Conservation (phyloP, 306 rosid species). For the Pachyrhizus erosus region DNA sequence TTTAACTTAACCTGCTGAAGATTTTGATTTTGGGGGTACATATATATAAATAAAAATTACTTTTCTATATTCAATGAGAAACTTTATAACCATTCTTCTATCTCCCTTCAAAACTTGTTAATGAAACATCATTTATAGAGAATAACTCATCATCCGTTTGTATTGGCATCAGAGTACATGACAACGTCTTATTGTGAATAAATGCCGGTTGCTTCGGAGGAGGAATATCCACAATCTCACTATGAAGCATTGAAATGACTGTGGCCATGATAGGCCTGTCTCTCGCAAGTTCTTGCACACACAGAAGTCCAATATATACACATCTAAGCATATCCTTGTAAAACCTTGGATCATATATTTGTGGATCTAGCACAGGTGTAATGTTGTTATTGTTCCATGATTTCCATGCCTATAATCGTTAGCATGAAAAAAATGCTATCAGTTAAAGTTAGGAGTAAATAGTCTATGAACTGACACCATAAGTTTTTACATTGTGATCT, state of each 20-base stretch:
- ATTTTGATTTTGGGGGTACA: neutral
- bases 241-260: slow-evolving; percentile 26
- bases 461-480: too few species aligned
- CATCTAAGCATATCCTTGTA: slow-evolving; percentile 1
- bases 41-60: neutral
- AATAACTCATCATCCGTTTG: neutral
- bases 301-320: slow-evolving; percentile 20
- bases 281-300: slow-evolving; percentile 16
- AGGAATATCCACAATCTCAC: slow-evolving; percentile 9
- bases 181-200: neutral
- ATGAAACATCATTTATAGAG: neutral
- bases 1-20: neutral
- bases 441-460: neutral
- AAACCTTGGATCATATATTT: slow-evolving; percentile 8
- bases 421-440: neutral
- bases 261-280: slow-evolving; percentile 13
- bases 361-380: neutral
- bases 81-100: neutral
- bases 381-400: slow-evolving; percentile 9
- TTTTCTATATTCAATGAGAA: neutral
- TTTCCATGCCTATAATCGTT: slow-evolving; percentile 26
- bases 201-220: slow-evolving; percentile 19
- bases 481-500: too few species aligned
- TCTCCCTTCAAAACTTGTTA: slow-evolving; percentile 17
- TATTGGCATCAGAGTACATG: neutral